Base-by-base conservation (phyloP, 768 basidiomycete species). In the Polyporus arcularius region DNA sequence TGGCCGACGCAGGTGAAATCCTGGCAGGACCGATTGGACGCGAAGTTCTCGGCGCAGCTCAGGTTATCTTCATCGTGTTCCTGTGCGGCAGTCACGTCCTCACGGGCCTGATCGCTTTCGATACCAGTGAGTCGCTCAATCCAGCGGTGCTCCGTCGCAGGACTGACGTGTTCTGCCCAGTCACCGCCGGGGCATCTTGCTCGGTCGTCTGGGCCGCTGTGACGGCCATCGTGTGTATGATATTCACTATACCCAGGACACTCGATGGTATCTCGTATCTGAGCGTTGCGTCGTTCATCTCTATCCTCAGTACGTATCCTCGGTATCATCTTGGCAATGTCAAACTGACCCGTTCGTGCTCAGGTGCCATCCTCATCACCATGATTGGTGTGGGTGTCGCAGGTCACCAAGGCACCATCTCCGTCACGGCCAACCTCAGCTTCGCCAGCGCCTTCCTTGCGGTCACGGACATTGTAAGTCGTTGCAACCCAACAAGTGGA, bases 1-100 rank as follows among this genome's bases (percentile, higher is more conserved):
- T 72, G 71, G 71, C 71, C 39, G 71, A 72, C 58, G 71, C 70
- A 10, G 71, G 71, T 7, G 63, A 68, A 57, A 68, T 72, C 46
- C 62, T 72, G 40, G 66, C 62, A 1, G 71, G 71, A 1, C 71
- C 70, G 30, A 62, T 72, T 28, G 70, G 71, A 8, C 67, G 71
- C 18, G 71, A 72, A 50, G 64, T 72, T 10, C 67, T 72, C 42
- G 71, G 71, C 35, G 66, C 61, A 12, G 71, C 71, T 0, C 71
- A 72, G 50, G 63, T 71, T 62, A 54, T 72, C 43, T 72, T 72
- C 62, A 61, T 71, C 55, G 57, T 66, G 18, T 72, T 72, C 65
- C 21, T 68, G 4, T 71, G 71, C 55, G 71, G 66, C 11, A 71
- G 70, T 28, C 71, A 72, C 49, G 71, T 72, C 47, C 63, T 72